These are phyloP conservation scores for Eucalyptus cladocalyx DNA, from an alignment of 345 rosid genomes.

Conservation along the genomic window DNA sequence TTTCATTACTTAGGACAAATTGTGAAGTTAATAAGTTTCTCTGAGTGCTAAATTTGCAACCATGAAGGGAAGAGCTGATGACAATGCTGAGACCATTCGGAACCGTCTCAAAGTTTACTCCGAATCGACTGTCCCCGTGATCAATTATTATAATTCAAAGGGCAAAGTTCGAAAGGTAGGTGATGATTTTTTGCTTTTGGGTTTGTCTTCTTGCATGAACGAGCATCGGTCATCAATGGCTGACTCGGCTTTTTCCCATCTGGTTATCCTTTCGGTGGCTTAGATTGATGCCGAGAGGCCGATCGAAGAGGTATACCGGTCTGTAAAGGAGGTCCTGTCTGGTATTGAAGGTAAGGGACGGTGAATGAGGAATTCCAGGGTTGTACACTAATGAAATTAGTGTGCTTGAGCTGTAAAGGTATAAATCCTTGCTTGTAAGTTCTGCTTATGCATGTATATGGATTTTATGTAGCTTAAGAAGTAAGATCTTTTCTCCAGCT, in stretches of 20 bases:
- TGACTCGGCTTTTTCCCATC: background rate
- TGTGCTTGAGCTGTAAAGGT: background rate
- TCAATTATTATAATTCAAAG: conserved; percentile 4
- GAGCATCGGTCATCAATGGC: background rate
- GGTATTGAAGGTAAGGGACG: background rate
- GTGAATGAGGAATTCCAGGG: background rate
- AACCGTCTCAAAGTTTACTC: conserved; percentile 10
- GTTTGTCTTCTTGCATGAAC: background rate
- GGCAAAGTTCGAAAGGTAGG: conserved; percentile 19
- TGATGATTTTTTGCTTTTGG: background rate
- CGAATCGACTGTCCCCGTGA: conserved; percentile 3
- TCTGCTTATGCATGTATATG: background rate
- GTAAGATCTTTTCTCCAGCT: background rate
- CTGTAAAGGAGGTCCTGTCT: conserved; percentile 6
- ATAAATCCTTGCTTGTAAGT: background rate
- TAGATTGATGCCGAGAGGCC: conserved; percentile 18
- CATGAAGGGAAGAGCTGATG: conserved; percentile 18
- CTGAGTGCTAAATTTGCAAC: background rate
- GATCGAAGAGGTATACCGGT: conserved; percentile 11
- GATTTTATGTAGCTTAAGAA: background rate
- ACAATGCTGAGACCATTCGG: conserved; percentile 9
- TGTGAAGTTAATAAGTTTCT: background rate
- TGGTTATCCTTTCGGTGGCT: background rate
- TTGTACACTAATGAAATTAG: background rate
- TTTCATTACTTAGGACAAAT: background rate